Evolutionary conservation across 345 rosid species (phyloP), one percentile per base, ranked within the genome.

Genomic region (Limnanthes douglasii): DNA sequence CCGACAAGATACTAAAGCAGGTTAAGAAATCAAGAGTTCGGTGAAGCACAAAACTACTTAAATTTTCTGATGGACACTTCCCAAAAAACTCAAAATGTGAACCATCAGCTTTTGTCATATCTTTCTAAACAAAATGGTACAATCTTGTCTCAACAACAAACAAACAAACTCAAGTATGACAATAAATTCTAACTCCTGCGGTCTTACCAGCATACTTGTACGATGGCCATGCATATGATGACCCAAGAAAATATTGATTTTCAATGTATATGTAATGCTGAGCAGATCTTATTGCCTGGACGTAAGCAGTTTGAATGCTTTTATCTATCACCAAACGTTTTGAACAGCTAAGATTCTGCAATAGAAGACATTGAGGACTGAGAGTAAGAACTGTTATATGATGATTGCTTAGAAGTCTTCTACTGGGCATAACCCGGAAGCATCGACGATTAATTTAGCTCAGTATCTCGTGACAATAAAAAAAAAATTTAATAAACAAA

Each of bases 211-310:
- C 96, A 60, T 61, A 37, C 49, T 69, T 60, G 44, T 90, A 80
- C 1, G 72, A 60, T 31, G 83, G 96, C 98, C 98, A 90, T 1
- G 70, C 98, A 72, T 80, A 90, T 2, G 98, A 90, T 35, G 98
- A 90, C 54, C 99, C 99, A 18, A 90, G 60, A 54, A 90, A 90
- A 62, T 80, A 90, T 72, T 90, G 99, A 58, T 90, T 90, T 69
- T 90, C 99, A 18, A 90, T 85, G 41, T 90, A 90, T 63, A 90
- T 72, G 66, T 56, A 84, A 75, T 69, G 85, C 65, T 90, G 80
- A 11, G 99, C 96, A 51, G 93, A 90, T 81, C 99, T 61, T 59
- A 90, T 90, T 51, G 96, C 81, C 60, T 84, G 96, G 50, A 90
- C 67, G 59, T 90, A 90, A 28, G 99, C 99, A 29, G 68, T 59